These are phyloP conservation scores for Rubroshorea leprosula DNA, from an alignment of 345 rosid species.

Conservation along the genomic window DNA sequence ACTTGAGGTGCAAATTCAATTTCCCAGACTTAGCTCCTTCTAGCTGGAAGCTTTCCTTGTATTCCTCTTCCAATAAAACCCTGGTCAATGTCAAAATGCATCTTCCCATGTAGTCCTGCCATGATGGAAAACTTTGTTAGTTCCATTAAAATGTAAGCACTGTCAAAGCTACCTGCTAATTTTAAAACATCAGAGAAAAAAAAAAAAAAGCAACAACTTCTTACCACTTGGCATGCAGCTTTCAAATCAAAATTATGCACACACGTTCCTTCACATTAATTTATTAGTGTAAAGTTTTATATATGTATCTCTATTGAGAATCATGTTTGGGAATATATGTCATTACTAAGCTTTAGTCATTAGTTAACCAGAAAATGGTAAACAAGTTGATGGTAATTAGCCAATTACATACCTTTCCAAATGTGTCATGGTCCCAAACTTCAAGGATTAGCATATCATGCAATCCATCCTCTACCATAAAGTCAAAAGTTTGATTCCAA, in stretches of 20 bases:
- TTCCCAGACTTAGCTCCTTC: slow-evolving; percentile 74
- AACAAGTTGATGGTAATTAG: neutral
- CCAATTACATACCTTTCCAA: slow-evolving; percentile 75
- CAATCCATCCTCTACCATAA: slow-evolving; percentile 93
- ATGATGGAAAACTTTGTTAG: neutral
- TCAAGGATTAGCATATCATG: slow-evolving; percentile 95
- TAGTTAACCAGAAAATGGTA: neutral
- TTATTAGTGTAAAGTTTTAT: no score
- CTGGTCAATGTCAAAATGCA: slow-evolving; percentile 92
- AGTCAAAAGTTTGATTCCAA: slow-evolving; percentile 98
- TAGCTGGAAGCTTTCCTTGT: slow-evolving; percentile 48
- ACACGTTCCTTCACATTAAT: no score
- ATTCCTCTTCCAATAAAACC: slow-evolving; percentile 88
- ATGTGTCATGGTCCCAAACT: slow-evolving; percentile 95
- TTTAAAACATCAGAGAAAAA: no score
- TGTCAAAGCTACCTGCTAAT: no score
- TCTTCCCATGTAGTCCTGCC: slow-evolving; percentile 90
- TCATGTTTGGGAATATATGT: no score
- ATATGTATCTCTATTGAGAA: no score
- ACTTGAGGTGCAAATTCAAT: slow-evolving; percentile 65
- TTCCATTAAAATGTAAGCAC: neutral
- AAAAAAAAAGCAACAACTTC: no score
- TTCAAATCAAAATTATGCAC: neutral
- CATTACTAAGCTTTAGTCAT: no score
- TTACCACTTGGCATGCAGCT: no score